These are phyloP conservation scores for Tagetes erecta DNA, from an alignment of 129 eudicot genomes.

Conservation along the genomic window DNA sequence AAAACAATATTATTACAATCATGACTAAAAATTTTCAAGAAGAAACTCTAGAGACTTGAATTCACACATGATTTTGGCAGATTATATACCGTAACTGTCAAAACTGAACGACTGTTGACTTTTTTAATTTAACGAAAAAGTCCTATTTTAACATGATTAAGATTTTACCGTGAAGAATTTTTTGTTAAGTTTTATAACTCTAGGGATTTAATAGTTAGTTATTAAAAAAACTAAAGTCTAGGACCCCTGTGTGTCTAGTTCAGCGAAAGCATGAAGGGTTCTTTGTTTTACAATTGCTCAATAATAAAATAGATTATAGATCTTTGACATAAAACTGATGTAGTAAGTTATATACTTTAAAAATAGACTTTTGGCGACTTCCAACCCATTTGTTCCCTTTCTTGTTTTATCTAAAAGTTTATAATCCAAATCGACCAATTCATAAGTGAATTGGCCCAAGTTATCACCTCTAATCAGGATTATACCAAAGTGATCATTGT, in stretches of 20 bases:
- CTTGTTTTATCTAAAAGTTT: not conserved
- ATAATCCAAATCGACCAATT: not conserved
- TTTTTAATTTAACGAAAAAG: not conserved
- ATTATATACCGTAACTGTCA: not conserved
- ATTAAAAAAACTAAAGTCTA: not conserved
- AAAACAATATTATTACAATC: not conserved
- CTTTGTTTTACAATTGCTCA: not conserved
- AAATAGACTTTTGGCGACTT: not conserved
- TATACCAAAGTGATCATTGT: not conserved
- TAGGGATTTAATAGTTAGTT: not conserved
- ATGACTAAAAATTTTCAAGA: not conserved
- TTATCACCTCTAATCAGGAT: conserved; percentile 7
- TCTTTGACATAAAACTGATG: not conserved
- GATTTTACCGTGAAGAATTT: not conserved
- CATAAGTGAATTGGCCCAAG: not conserved
- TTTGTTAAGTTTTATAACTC: not conserved
- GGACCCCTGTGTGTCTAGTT: not conserved
- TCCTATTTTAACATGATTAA: not conserved
- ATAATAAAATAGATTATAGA: not conserved
- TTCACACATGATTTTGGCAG: not conserved
- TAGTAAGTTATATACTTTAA: not conserved
- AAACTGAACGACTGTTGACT: not conserved
- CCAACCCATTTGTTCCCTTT: not conserved
- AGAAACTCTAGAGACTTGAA: not conserved
- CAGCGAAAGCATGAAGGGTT: not conserved